A percentile compares a stretch with the other conserved stretches of the same genome.
Evolutionary conservation across 2,329 filamentous ascomycete species (phyloP).

Genomic region (Talaromyces marneffei): DNA sequence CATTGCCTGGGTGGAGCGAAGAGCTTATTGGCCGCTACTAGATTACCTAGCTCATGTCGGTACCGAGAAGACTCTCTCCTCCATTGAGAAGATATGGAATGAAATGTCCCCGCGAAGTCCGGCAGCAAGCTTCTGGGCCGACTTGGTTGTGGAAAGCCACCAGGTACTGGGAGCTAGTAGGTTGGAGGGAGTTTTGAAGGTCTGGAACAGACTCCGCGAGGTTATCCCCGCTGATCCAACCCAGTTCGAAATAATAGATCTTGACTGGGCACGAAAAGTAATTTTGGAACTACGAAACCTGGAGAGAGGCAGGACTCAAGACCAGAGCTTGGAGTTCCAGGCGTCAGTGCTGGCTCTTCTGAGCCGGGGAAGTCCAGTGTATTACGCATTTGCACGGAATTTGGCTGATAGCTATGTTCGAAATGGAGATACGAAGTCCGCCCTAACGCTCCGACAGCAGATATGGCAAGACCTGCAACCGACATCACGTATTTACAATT

Average conservation of each 20-base stretch:
- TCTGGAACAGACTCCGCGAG: constrained; percentile 2
- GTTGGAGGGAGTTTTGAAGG: background rate
- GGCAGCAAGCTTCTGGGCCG: background rate
- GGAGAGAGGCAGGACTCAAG: background rate
- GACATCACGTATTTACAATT: constrained; percentile 1
- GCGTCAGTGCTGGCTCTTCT: background rate
- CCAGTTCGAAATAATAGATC: background rate
- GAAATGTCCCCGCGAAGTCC: background rate
- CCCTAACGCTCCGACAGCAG: background rate
- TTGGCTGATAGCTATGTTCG: background rate
- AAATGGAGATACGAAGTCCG: background rate
- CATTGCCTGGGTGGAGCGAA: background rate
- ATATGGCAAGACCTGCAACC: constrained; percentile 4
- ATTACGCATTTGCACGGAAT: background rate
- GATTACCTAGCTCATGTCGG: background rate
- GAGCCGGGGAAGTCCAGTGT: background rate
- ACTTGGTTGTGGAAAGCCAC: background rate
- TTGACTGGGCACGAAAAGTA: constrained; percentile 1
- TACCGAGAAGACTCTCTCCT: background rate
- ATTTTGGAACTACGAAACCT: constrained; percentile 3
- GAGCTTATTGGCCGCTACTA: background rate
- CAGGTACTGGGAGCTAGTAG: background rate
- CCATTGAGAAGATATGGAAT: background rate
- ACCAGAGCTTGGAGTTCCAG: constrained; percentile 5
- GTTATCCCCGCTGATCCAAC: background rate